phyloP scores from a whole-genome alignment of 2,329 filamentous ascomycete genomes.

The Tolypocladium ovalisporum region DNA sequence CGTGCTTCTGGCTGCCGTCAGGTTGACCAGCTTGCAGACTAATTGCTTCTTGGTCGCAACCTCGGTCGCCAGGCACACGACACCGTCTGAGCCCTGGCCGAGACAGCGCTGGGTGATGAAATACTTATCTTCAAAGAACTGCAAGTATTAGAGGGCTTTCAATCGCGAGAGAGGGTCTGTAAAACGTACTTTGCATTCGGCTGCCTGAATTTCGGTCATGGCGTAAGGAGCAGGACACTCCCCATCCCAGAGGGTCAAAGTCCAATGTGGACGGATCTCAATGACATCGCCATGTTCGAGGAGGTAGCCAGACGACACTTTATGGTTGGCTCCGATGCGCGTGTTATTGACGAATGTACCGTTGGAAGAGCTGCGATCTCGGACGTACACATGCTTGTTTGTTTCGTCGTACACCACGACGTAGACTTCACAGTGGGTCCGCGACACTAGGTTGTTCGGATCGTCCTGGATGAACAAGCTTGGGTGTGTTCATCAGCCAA shows the following conservation, averaged over 20 bases:
- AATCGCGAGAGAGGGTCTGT: too few species aligned
- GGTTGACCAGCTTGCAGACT: slow-evolving; percentile 56
- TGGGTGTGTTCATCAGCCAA: slow-evolving; percentile 15
- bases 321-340: slow-evolving; percentile 27
- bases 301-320: slow-evolving; percentile 31
- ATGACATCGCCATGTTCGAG: slow-evolving; percentile 41
- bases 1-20: slow-evolving; percentile 23
- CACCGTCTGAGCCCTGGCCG: slow-evolving; percentile 24
- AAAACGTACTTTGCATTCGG: slow-evolving; percentile 19
- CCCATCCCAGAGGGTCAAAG: slow-evolving; percentile 21
- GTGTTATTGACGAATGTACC: slow-evolving; percentile 41
- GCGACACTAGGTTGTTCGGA: slow-evolving; percentile 31
- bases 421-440: slow-evolving; percentile 45
- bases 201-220: slow-evolving; percentile 17
- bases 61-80: slow-evolving; percentile 31
- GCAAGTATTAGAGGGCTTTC: neutral
- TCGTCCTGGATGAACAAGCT: slow-evolving; percentile 27
- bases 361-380: slow-evolving; percentile 42
- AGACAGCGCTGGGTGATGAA: slow-evolving; percentile 21
- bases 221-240: slow-evolving; percentile 11
- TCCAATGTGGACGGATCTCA: slow-evolving; percentile 26
- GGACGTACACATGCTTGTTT: slow-evolving; percentile 38
- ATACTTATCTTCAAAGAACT: slow-evolving; percentile 23
- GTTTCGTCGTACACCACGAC: slow-evolving; percentile 37
- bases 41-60: slow-evolving; percentile 43